Percentiles rank a stretch among this genome's conserved stretches.
Evolutionary conservation across 2,329 filamentous ascomycete genomes (phyloP).

Genomic region (Beauveria bassiana): DNA sequence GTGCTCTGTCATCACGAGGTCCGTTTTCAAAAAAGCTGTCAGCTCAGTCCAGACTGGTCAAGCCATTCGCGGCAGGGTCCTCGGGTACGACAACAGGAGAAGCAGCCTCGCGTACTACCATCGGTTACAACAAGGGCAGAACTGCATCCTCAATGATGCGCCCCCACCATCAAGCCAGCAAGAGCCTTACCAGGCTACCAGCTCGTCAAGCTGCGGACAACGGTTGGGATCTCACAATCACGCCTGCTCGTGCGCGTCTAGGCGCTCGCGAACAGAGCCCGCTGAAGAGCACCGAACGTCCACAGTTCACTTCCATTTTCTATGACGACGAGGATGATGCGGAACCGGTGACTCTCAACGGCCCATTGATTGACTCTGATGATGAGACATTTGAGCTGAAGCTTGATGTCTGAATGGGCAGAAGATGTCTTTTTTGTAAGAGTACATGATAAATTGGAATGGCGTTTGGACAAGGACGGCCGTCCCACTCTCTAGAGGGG

Average conservation of each 20-base stretch:
- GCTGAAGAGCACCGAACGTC: slow-evolving; percentile 26
- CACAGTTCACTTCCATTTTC: slow-evolving; percentile 52
- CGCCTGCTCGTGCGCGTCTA: slow-evolving; percentile 31
- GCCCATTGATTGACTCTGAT: slow-evolving; percentile 20
- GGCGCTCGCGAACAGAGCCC: slow-evolving; percentile 15
- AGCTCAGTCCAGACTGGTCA: slow-evolving; percentile 16
- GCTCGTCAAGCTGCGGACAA: slow-evolving; percentile 10
- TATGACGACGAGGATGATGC: slow-evolving; percentile 37
- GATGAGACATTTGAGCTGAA: slow-evolving; percentile 51
- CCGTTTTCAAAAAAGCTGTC: not conserved
- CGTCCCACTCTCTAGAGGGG: not conserved
- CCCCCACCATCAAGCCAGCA: slow-evolving; percentile 14
- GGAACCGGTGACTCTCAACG: slow-evolving; percentile 20
- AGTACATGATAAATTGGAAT: not conserved
- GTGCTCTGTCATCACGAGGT: slow-evolving; percentile 9
- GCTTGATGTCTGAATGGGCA: slow-evolving; percentile 24
- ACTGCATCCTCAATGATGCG: slow-evolving; percentile 41
- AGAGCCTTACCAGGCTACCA: slow-evolving; percentile 3
- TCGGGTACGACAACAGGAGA: slow-evolving; percentile 54
- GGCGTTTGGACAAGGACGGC: slow-evolving; percentile 16
- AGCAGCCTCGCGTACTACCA: slow-evolving; percentile 67
- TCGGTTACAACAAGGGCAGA: slow-evolving; percentile 78
- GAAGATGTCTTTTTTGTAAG: slow-evolving; percentile 13
- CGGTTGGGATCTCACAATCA: slow-evolving; percentile 35
- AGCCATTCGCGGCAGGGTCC: slow-evolving; percentile 15